Conservation (phyloP, 1,284 basidiomycete species). For the Mixia osmundae region DNA sequence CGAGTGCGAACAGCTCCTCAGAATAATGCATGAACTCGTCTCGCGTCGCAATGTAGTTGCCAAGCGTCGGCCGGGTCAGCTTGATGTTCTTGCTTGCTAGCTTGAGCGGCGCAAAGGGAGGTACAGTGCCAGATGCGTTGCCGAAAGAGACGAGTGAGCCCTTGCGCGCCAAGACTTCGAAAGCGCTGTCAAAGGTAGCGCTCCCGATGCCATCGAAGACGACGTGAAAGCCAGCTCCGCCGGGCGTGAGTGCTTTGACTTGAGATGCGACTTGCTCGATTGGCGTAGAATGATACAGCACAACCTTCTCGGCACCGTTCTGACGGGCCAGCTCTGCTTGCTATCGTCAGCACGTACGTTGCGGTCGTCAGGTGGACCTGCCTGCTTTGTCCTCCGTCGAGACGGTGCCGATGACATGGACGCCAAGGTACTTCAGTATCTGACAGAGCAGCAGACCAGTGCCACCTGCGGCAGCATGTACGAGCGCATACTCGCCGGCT, state of each 20-base stretch:
- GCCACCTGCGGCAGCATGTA: conserved; percentile 66
- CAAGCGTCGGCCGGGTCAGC: conserved; percentile 7
- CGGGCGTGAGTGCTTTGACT: conserved; percentile 46
- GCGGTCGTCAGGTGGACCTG: no score
- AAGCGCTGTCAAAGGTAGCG: conserved; percentile 36
- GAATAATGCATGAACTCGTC: conserved; percentile 47
- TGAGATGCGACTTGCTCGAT: conserved; percentile 27
- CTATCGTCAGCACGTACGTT: no score
- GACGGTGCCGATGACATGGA: conserved; percentile 81
- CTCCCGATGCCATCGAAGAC: conserved; percentile 87
- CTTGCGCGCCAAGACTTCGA: conserved; percentile 13
- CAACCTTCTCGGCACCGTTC: conserved; percentile 66
- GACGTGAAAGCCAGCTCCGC: conserved; percentile 48
- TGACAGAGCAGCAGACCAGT: conserved; percentile 31
- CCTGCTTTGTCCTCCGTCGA: conserved; percentile 67
- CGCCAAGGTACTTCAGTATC: conserved; percentile 31
- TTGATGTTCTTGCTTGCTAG: conserved; percentile 59
- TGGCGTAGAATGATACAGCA: conserved; percentile 52
- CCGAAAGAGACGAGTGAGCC: conserved; percentile 54
- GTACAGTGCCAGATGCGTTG: conserved; percentile 55
- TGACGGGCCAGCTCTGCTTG: conserved; percentile 50
- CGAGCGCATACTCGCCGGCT: conserved; percentile 27
- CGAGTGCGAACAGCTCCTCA: conserved; percentile 38
- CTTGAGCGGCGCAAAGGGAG: conserved; percentile 42
- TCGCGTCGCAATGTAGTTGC: conserved; percentile 37